Base-by-base conservation (phyloP, 495 filamentous ascomycete genomes). In the Hypomontagnella monticulosa region DNA sequence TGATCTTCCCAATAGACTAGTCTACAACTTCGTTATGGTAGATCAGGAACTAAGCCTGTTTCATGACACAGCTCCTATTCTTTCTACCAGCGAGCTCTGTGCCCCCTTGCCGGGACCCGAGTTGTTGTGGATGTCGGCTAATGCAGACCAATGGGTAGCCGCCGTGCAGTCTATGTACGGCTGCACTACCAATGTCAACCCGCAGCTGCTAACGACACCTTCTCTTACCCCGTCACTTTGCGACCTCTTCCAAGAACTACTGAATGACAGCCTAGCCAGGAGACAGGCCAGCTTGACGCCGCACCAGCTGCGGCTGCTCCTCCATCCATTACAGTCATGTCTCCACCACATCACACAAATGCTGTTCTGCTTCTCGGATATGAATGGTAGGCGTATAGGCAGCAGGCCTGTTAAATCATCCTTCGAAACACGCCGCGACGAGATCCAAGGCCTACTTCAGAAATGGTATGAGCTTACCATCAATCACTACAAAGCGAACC, bases 1-100 rank as follows among this genome's bases (percentile, higher is more conserved):
- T 69, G 41, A 67, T 60, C 47, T 53, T 14, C 23, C 37, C 46
- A 33, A 49, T 56, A 88, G 85, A 62, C 71, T 88, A 18, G 83
- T 85, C 0, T 88, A 90, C 69, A 87, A 85, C 36, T 89, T 86
- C 79, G 83, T 87, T 19, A 85, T 88, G 83, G 80, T 88, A 10
- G 87, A 89, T 67, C 85, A 88, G 67, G 87, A 89, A 61, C 77
- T 88, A 19, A 82, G 83, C 50, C 75, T 89, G 11, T 89, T 89
- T 71, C 80, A 88, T 64, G 87, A 90, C 61, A 80, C 79, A 5
- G 78, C 78, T 0, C 83, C 85, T 2, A 68, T 87, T 19, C 80
- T 90, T 47, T 79, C 83, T 8, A 81, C 86, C 58, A 83, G 77
- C 12, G 84, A 89, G 46, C 80, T 88, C 30, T 79, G 77, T 20